Evolutionary conservation across 306 rosid species (phyloP), one percentile per base, ranked within the genome.

Genomic region (Erythrophleum fordii): DNA sequence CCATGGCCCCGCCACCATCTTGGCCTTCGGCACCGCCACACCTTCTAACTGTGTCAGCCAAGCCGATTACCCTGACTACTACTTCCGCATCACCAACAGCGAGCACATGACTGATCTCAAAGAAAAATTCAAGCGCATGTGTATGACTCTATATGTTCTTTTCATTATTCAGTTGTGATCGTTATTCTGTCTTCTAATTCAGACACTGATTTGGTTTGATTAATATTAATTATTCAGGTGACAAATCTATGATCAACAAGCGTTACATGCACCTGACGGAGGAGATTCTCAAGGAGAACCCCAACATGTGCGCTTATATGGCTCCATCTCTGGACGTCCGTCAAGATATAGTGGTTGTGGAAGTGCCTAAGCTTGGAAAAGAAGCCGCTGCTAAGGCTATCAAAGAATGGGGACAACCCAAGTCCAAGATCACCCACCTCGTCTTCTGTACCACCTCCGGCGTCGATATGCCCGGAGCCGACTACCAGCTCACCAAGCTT

Each of bases 361-460:
- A 90, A 26, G 89, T 90, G 0, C 94, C 94, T 0, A 90, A 86
- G 85, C 86, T 90, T 0, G 94, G 92, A 0, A 90, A 90, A 52
- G 90, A 90, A 20, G 94, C 94, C 0, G 94, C 94, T 0, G 2
- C 59, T 0, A 88, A 85, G 29, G 94, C 94, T 0, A 90, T 90
- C 20, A 86, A 83, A 2, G 92, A 90, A 17, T 90, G 94, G 94
- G 94, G 91, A 2, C 93, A 88, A 16, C 90, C 90, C 3, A 90
- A 86, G 55, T 90, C 92, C 26, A 88, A 86, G 76, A 90, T 90
- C 52, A 88, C 94, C 2, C 92, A 90, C 59, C 70, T 88, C 0
- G 86, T 90, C 1, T 90, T 90, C 76, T 90, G 94, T 55, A 90
- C 94, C n/a, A 90, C 91, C 7, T 86, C 90, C 0, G 90, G 94